phyloP scores from a whole-genome alignment of 1,139 yeast species.

The Arxiozyma slooffiae region DNA sequence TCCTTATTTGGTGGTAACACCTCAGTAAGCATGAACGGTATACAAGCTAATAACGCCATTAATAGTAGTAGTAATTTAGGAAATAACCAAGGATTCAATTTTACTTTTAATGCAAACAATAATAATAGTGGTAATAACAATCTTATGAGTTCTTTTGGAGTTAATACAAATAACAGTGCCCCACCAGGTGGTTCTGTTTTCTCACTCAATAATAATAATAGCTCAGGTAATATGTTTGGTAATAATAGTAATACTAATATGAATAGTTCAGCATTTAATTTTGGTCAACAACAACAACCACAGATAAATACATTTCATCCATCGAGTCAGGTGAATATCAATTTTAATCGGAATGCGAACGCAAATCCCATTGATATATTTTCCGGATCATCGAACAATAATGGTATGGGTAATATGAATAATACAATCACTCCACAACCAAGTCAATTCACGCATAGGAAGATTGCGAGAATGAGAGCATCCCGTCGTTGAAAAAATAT shows the following conservation, averaged over 20 bases:
- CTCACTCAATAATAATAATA: background rate
- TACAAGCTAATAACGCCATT: background rate
- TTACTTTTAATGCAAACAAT: background rate
- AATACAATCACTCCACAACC: slow-evolving; percentile 9
- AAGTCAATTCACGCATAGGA: slow-evolving; percentile 14
- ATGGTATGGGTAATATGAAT: background rate
- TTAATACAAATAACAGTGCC: background rate
- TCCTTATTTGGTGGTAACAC: slow-evolving; percentile 2
- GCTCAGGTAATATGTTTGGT: background rate
- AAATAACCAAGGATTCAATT: background rate
- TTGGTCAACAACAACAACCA: slow-evolving; percentile 7
- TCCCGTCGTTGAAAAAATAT: slow-evolving; percentile 12
- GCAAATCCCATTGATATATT: slow-evolving; percentile 19
- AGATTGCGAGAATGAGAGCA: slow-evolving; percentile 25
- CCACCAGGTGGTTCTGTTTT: slow-evolving; percentile 2
- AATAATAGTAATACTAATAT: background rate
- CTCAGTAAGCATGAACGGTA: background rate
- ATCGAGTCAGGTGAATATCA: slow-evolving; percentile 20
- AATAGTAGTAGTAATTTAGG: background rate
- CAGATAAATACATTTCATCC: slow-evolving; percentile 11
- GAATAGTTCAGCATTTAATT: slow-evolving; percentile 3
- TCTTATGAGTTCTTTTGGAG: background rate
- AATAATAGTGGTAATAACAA: background rate
- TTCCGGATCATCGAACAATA: slow-evolving; percentile 1
- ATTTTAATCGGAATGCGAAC: slow-evolving; percentile 16